Conservation (phyloP, 108 stramenopile genomes). For the Nitzschia putrida region DNA sequence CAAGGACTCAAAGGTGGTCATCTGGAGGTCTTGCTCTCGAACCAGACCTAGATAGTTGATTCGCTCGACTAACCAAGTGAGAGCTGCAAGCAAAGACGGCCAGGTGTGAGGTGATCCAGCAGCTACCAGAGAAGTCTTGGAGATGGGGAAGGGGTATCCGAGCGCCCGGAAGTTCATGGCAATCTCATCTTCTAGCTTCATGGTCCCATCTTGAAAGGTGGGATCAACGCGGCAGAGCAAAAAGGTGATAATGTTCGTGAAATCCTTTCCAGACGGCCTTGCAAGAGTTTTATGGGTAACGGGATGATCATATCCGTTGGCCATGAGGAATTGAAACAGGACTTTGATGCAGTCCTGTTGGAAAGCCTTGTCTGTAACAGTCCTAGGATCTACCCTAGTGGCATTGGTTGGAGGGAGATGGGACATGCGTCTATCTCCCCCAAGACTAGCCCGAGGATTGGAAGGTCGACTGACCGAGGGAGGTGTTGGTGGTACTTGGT, state of each 20-base stretch:
- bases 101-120: conserved; percentile 99
- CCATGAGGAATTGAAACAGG: conserved; percentile 73
- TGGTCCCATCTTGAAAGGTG: conserved; percentile 64
- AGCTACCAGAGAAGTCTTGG: conserved; percentile 91
- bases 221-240: conserved; percentile 87
- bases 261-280: conserved; percentile 93
- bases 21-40: conserved; percentile 29
- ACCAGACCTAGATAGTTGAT: conserved; percentile 48
- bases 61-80: conserved; percentile 93
- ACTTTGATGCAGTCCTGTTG: conserved; percentile 63
- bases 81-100: conserved; percentile 93
- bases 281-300: conserved; percentile 76
- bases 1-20: conserved; percentile 46
- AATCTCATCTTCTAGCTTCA: conserved; percentile 96
- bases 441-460: conserved; percentile 13
- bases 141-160: conserved; percentile 92
- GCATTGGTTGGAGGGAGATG: conserved; percentile 20
- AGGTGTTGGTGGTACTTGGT: conserved; percentile 30
- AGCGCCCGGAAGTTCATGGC: conserved; percentile 86
- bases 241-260: conserved; percentile 92
- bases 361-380: conserved; percentile 74
- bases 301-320: conserved; percentile 69
- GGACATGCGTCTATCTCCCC: conserved; percentile 36
- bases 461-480: conserved; percentile 5
- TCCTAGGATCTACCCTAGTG: conserved; percentile 51